Conservation (phyloP, 2,329 filamentous ascomycete genomes). For the Bertia moriformis region DNA sequence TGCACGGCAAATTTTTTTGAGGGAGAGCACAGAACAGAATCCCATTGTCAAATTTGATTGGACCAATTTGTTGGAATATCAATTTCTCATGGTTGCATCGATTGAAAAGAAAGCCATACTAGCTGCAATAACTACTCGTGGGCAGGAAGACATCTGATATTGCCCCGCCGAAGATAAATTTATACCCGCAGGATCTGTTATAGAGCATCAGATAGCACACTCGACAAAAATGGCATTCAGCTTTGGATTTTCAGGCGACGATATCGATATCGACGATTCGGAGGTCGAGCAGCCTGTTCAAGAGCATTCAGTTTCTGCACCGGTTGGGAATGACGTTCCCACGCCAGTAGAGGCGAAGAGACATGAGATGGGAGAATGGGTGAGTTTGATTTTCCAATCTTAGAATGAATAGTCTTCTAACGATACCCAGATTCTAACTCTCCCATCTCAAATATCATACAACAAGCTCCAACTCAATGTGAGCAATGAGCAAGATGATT, state of each 20-base stretch:
- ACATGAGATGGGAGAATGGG: slow-evolving; percentile 3
- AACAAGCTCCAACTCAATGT: slow-evolving; percentile 3
- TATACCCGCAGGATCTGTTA: too few species aligned
- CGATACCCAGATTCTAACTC: slow-evolving; percentile 13
- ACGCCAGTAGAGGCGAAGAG: slow-evolving; percentile 5
- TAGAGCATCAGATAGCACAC: too few species aligned
- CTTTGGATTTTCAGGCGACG: slow-evolving; percentile 43
- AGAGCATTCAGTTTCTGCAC: slow-evolving; percentile 3
- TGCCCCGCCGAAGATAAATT: too few species aligned
- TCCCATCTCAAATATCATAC: slow-evolving; percentile 13
- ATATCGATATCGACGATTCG: slow-evolving; percentile 33
- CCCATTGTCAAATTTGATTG: too few species aligned
- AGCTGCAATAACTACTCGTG: too few species aligned
- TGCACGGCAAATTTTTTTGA: too few species aligned
- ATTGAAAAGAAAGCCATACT: too few species aligned
- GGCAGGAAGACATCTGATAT: too few species aligned
- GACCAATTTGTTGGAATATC: too few species aligned
- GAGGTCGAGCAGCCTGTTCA: slow-evolving; percentile 12
- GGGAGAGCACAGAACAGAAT: too few species aligned
- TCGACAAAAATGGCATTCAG: slow-evolving; percentile 24
- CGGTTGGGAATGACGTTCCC: slow-evolving; percentile 8
- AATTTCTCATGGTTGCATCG: too few species aligned
- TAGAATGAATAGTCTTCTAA: too few species aligned
- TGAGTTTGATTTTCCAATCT: neutral
- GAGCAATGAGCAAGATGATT: slow-evolving; percentile 1